Base-by-base conservation (phyloP, 805 yeast species). In the Barnettozyma vustinii region DNA sequence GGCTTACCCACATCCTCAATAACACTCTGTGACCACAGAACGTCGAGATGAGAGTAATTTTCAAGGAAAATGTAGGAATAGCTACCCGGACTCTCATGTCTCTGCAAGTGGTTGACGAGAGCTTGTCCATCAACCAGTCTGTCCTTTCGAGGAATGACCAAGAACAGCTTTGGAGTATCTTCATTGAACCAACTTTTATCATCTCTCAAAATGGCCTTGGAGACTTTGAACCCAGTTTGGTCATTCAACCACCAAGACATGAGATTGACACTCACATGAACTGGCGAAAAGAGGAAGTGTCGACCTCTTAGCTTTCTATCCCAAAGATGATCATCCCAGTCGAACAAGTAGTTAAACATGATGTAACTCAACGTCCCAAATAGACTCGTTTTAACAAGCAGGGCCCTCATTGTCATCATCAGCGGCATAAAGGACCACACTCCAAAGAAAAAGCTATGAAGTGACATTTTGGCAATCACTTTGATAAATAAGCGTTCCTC, bases 191-290 rank as follows among this genome's bases (percentile, higher is more conserved):
- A 83, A 23, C 71, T 59, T 47, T 69, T 60, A 25, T 76, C 67
- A 54, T 71, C 74, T 12, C 82, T 76, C 57, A 85, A 74, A 54
- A 81, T 72, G 9, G 62, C 54, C n/a, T 64, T 63, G 2, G 70
- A 59, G 7, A 47, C 48, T 47, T 61, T 69, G 54, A 66, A 79
- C 67, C 55, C 84, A 72, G 48, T 65, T 68, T 61, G 65, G 21
- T 57, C 58, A 40, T 81, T 80, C 19, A 90, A 70, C 98, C 98
- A 92, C 97, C 98, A 94, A 42, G 80, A 75, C 96, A 92, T 90
- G 49, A 87, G 71, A 54, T 81, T 80, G 1, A 89, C 75, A 23
- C 95, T 83, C 15, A 91, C 84, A 63, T 79, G 86, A 5, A 86
- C 87, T 0, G 96, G 96, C 3, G 96, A 84, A 63, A 89, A 91